phyloP scores from a whole-genome alignment of 2,329 filamentous ascomycete genomes.

The Botryotinia narcissicola region DNA sequence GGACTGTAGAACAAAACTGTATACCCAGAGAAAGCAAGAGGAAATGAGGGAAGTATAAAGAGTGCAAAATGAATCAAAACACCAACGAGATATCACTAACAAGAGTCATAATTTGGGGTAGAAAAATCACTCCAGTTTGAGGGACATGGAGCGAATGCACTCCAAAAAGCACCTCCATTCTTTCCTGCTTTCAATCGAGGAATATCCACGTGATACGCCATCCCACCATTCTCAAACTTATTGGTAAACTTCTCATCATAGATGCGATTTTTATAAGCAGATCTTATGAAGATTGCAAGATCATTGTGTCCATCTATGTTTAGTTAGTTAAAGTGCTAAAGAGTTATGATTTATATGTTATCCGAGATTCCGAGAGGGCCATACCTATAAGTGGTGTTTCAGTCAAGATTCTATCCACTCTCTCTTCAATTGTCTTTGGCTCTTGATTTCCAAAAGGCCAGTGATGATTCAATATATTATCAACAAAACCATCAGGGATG shows the following conservation, averaged over 20 bases:
- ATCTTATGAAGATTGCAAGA: conserved; percentile 70
- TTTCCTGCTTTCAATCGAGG: conserved; percentile 68
- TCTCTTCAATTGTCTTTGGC: conserved; percentile 34
- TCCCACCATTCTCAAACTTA: conserved; percentile 67
- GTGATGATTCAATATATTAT: conserved; percentile 1
- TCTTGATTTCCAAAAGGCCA: conserved; percentile 20
- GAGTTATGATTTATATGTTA: not conserved
- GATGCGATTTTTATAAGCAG: conserved; percentile 71
- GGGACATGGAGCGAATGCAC: conserved; percentile 78
- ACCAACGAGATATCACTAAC: conserved; percentile 44
- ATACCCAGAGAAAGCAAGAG: not conserved
- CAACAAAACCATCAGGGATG: conserved; percentile 19
- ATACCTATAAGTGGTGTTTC: conserved; percentile 49
- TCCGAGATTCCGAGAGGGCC: conserved; percentile 5
- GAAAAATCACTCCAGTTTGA: conserved; percentile 69
- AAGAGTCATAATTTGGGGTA: conserved; percentile 65
- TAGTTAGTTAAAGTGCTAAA: not conserved
- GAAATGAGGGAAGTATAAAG: not conserved
- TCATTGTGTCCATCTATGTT: conserved; percentile 83
- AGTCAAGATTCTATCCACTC: conserved; percentile 46
- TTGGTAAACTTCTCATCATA: conserved; percentile 70
- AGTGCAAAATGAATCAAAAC: not conserved
- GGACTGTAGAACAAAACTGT: not conserved
- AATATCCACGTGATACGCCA: conserved; percentile 74
- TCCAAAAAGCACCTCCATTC: conserved; percentile 90